Conservation (phyloP, 768 basidiomycete species). For the Macrolepiota albuminosa region DNA sequence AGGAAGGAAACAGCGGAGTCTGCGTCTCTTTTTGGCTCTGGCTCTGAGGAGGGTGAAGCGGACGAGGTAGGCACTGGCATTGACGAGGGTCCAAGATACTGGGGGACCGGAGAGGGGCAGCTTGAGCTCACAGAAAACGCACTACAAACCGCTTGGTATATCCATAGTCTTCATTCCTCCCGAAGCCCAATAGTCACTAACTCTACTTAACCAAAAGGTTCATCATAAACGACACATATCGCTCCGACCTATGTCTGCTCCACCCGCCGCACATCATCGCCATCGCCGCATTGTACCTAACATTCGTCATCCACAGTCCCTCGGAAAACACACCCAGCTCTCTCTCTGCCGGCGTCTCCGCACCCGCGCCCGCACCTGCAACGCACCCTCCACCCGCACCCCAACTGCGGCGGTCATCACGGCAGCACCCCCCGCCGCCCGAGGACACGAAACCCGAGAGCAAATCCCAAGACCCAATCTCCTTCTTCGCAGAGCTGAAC, state of each 20-base stretch:
- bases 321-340: constrained; percentile 37
- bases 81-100: constrained; percentile 62
- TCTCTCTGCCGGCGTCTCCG: constrained; percentile 19
- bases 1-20: constrained; percentile 47
- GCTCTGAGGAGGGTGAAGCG: constrained; percentile 48
- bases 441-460: constrained; percentile 20
- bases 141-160: constrained; percentile 89
- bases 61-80: constrained; percentile 49
- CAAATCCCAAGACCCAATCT: constrained; percentile 62
- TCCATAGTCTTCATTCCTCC: neutral
- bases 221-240: constrained; percentile 94
- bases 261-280: constrained; percentile 96
- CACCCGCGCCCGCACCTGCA: neutral
- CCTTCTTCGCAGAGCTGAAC: constrained; percentile 83
- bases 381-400: constrained; percentile 20
- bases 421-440: constrained; percentile 27
- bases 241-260: constrained; percentile 88
- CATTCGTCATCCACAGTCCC: constrained; percentile 67
- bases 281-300: constrained; percentile 86
- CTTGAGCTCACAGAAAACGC: constrained; percentile 73
- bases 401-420: constrained; percentile 51
- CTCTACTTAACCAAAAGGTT: constrained; percentile 51
- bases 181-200: neutral
- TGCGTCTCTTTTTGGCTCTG: constrained; percentile 31
- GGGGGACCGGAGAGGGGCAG: constrained; percentile 78